Evolutionary conservation across 2,329 filamentous ascomycete species (phyloP).

Genomic region (Thermothelomyces thermophilus): DNA sequence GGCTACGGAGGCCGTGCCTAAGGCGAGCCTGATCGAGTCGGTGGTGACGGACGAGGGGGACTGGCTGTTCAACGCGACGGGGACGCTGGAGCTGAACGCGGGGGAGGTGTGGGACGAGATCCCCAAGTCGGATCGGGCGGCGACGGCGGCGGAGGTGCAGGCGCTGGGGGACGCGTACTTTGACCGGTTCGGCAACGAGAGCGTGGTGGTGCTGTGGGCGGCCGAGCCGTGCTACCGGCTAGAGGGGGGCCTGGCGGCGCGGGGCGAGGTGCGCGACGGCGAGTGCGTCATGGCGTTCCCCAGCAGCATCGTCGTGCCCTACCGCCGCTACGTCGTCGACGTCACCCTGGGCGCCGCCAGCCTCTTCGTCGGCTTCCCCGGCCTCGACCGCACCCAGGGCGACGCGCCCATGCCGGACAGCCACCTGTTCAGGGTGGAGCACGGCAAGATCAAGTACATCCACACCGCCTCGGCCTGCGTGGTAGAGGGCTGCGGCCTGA

Average conservation of each 20-base stretch:
- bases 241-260: slow-evolving; percentile 23
- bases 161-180: slow-evolving; percentile 26
- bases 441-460: slow-evolving; percentile 24
- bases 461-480: slow-evolving; percentile 22
- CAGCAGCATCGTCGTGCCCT: slow-evolving; percentile 19
- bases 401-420: slow-evolving; percentile 24
- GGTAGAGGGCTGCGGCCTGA: slow-evolving; percentile 16
- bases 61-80: slow-evolving; percentile 27
- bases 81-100: slow-evolving; percentile 18
- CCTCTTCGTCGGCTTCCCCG: slow-evolving; percentile 26
- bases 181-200: slow-evolving; percentile 22
- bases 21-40: slow-evolving; percentile 24
- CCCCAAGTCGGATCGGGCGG: slow-evolving; percentile 14
- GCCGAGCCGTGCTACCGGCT: slow-evolving; percentile 23
- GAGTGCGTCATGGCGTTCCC: slow-evolving; percentile 19
- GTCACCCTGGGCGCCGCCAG: slow-evolving; percentile 24
- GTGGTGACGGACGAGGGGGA: slow-evolving; percentile 23
- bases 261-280: slow-evolving; percentile 11
- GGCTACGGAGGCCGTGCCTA: too few species aligned
- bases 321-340: slow-evolving; percentile 26
- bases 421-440: slow-evolving; percentile 26
- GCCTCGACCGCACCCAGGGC: slow-evolving; percentile 21
- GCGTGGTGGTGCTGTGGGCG: slow-evolving; percentile 20
- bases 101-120: slow-evolving; percentile 22
- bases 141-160: slow-evolving; percentile 4